A percentile compares a stretch with the other conserved stretches of the same genome.
phyloP scores from a whole-genome alignment of 2,329 filamentous ascomycete species.

The Cercospora zeina region DNA sequence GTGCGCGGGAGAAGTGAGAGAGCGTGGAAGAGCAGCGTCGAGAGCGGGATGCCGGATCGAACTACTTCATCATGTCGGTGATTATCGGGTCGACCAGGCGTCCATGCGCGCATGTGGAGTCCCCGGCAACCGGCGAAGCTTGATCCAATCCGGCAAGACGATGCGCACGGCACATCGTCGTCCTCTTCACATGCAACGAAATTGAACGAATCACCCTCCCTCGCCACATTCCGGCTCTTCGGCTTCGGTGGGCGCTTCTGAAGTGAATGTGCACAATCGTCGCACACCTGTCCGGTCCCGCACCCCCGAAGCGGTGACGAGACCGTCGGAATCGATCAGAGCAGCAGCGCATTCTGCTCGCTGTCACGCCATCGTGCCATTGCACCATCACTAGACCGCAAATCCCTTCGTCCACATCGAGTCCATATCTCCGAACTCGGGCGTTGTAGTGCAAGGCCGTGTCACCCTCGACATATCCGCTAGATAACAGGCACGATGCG shows the following conservation, averaged over 20 bases:
- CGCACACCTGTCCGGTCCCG: neutral
- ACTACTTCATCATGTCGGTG: conserved; percentile 5
- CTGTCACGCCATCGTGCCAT: conserved; percentile 21
- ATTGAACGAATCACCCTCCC: neutral
- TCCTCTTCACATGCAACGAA: conserved; percentile 6
- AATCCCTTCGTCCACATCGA: conserved; percentile 6
- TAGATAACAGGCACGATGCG: conserved; percentile 52
- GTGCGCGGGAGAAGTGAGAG: neutral
- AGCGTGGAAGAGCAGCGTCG: neutral
- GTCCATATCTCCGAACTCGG: conserved; percentile 18
- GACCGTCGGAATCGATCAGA: conserved; percentile 3
- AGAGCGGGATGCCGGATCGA: neutral
- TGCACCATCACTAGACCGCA: neutral
- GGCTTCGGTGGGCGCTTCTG: neutral
- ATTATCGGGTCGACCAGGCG: conserved; percentile 1
- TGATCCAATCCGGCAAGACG: neutral
- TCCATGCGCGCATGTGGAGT: conserved; percentile 6
- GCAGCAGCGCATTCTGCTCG: neutral
- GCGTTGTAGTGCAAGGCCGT: neutral
- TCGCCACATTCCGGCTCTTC: conserved; percentile 1
- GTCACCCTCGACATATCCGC: neutral
- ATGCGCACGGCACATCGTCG: conserved; percentile 11
- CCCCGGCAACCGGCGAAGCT: conserved; percentile 9
- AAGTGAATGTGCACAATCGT: conserved; percentile 1
- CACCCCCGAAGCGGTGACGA: neutral